These are phyloP conservation scores for Globisporangium abappressorium DNA, from an alignment of 352 stramenopile species.

Conservation along the genomic window DNA sequence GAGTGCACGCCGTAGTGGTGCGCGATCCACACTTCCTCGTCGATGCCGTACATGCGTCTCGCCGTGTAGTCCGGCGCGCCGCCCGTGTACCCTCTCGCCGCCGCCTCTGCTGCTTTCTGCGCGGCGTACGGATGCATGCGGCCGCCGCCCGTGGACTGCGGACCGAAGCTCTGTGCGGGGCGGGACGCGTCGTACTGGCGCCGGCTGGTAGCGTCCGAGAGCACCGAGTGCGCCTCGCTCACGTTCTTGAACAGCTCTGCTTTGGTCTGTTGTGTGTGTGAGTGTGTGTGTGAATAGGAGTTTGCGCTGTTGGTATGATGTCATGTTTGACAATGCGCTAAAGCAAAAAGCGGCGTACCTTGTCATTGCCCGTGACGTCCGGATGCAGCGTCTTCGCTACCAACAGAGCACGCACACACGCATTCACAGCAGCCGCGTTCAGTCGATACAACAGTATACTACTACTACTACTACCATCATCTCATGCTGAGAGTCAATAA, in stretches of 20 bases:
- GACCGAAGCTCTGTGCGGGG: constrained; percentile 39
- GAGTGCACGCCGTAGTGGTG: constrained; percentile 74
- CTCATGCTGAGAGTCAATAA: too few relatives aligned
- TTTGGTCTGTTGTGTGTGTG: constrained; percentile 62
- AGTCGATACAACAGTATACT: neutral
- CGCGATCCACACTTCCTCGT: constrained; percentile 82
- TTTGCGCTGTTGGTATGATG: neutral
- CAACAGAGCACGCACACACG: neutral
- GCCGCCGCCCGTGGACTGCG: constrained; percentile 37
- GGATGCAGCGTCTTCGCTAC: constrained; percentile 80
- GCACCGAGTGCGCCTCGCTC: constrained; percentile 71
- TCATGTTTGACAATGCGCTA: too few relatives aligned
- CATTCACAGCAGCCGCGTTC: neutral
- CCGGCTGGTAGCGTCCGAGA: constrained; percentile 60
- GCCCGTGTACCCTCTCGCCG: constrained; percentile 21
- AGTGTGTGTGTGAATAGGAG: neutral
- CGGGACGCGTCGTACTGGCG: constrained; percentile 63
- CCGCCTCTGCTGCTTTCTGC: constrained; percentile 27
- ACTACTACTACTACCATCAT: too few relatives aligned
- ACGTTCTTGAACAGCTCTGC: constrained; percentile 85
- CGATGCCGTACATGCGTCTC: constrained; percentile 57
- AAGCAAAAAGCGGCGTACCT: constrained; percentile 17
- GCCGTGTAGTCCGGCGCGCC: constrained; percentile 12
- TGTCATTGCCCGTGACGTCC: constrained; percentile 81
- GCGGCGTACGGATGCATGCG: constrained; percentile 58